Percentiles rank a stretch among this genome's conserved stretches.
Conservation (phyloP, 768 basidiomycete species). For the Hericium erinaceus region DNA sequence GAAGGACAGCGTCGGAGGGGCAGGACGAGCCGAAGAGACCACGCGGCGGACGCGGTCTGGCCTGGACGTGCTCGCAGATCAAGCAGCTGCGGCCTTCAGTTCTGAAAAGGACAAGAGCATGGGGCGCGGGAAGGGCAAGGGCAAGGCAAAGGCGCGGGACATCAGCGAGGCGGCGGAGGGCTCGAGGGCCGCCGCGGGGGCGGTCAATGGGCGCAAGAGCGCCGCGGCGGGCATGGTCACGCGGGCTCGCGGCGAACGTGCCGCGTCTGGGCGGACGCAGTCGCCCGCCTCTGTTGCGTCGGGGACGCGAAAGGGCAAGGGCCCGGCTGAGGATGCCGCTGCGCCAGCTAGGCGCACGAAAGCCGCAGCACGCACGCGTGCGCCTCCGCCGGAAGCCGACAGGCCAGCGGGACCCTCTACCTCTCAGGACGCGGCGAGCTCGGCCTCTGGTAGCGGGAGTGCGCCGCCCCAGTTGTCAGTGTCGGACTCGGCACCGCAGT, state of each 20-base stretch:
- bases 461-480: too few species aligned
- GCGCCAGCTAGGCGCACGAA: not conserved
- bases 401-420: not conserved
- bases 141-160: conserved; percentile 10
- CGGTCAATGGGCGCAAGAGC: not conserved
- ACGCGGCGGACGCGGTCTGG: conserved; percentile 23
- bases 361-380: not conserved
- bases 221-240: not conserved
- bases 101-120: conserved; percentile 21
- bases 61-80: conserved; percentile 66
- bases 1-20: not conserved
- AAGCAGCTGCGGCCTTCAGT: conserved; percentile 49
- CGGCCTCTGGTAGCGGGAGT: too few species aligned
- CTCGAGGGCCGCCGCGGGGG: not conserved
- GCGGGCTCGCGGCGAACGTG: not conserved
- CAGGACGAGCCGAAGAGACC: conserved; percentile 1
- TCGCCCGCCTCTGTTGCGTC: not conserved
- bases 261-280: not conserved
- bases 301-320: not conserved
- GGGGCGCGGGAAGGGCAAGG: conserved; percentile 3
- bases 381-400: not conserved
- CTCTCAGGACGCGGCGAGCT: not conserved
- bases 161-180: not conserved
- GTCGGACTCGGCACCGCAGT: too few species aligned
- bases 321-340: not conserved